Evolutionary conservation across 2,329 filamentous ascomycete species (phyloP), one percentile per base, ranked within the genome.

Genomic region (Alternaria panax): DNA sequence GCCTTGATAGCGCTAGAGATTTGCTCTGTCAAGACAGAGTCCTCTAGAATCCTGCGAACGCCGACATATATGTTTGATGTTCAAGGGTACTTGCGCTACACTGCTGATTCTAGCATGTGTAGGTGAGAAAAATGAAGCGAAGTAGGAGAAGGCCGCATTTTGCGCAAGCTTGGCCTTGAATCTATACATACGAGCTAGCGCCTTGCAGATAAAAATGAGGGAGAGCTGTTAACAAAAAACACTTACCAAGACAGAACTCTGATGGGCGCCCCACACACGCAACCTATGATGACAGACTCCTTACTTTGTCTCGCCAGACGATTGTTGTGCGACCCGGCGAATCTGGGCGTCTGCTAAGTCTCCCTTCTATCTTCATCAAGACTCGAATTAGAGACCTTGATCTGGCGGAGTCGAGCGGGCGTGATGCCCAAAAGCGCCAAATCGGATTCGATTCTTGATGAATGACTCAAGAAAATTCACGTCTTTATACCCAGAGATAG

Each of bases 241-340:
- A 41, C 18, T 16, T 27, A 52, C 25, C 30, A 46, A 46, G 41
- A 57, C 54, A 53, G 54, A 53, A 53, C 54, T 52, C 7, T 32
- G 48, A 57, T 53, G 41, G 32, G 41, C 27, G 47, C 41, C 48
- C 54, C 54, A 46, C 41, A 8, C 48, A 57, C 54, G 48, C 48
- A 18, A 41, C 46, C 24, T 32, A 53, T 47, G 54, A 32, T 53
- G 47, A 57, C 30, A 40, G 22, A 30, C 30, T 45, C 40, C 51
- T 54, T 43, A 45, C 24, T 52, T 8, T 50, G 20, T 25, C 18
- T n/a, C 9, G 41, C 28, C 54, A 57, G 47, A 57, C 46, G 16
- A 22, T 38, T n/a, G 32, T 18, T 38, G n/a, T 36, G n/a, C 28
- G 40, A 43, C 38, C 28, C 51, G 7, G 48, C 11, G 36, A 32